These are phyloP conservation scores for Cyclotella sp. DNA, from an alignment of 108 stramenopile genomes.

Conservation along the genomic window DNA sequence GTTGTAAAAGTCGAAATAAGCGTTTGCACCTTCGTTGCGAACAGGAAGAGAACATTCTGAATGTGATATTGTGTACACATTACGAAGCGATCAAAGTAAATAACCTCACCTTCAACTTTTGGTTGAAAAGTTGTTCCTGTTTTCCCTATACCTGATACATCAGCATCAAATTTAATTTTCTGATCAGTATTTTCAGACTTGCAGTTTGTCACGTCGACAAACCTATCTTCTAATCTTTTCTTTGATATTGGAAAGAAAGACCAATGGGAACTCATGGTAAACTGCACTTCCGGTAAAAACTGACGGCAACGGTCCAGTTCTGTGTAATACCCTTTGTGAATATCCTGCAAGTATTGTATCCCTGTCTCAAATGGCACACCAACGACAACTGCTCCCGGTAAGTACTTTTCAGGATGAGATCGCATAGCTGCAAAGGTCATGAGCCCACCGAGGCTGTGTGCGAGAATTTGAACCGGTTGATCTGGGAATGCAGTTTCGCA, in stretches of 20 bases:
- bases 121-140: slow-evolving; percentile 28
- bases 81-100: slow-evolving; percentile 1
- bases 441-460: slow-evolving; percentile 57
- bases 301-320: slow-evolving; percentile 62
- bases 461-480: slow-evolving; percentile 58
- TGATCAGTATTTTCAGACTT: background rate
- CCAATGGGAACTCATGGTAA: slow-evolving; percentile 62
- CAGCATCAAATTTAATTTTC: slow-evolving; percentile 42
- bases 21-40: slow-evolving; percentile 33
- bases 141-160: slow-evolving; percentile 56
- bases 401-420: slow-evolving; percentile 55
- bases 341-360: slow-evolving; percentile 59
- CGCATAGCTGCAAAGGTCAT: slow-evolving; percentile 60
- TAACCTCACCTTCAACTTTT: slow-evolving; percentile 30
- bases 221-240: slow-evolving; percentile 46
- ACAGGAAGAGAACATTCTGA: background rate
- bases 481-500: slow-evolving; percentile 61
- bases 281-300: slow-evolving; percentile 56
- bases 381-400: slow-evolving; percentile 55
- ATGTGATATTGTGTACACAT: background rate
- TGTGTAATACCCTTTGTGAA: slow-evolving; percentile 63
- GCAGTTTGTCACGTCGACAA: slow-evolving; percentile 47
- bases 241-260: slow-evolving; percentile 53
- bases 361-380: slow-evolving; percentile 66
- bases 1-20: slow-evolving; percentile 57